Base-by-base conservation (phyloP, 352 stramenopile species). In the Pythium rhizo-oryzae region DNA sequence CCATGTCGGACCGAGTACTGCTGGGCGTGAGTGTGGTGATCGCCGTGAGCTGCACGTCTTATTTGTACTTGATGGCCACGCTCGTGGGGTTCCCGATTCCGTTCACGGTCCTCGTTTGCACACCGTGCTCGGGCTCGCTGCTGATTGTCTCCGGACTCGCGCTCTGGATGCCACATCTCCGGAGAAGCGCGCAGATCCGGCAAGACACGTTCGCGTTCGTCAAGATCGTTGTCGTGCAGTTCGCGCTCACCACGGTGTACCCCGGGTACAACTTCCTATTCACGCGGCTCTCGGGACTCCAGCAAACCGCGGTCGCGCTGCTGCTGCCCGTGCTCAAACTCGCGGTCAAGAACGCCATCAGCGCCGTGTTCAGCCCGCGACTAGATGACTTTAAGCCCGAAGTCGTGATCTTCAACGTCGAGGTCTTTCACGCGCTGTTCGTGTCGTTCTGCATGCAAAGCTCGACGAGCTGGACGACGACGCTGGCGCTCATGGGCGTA, bases 261-360 rank as follows among this genome's bases (percentile, higher is more conserved):
- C 52, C 63, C 12, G 37, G 59, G 2, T 68, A 63, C 53, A 63
- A 60, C 57, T 61, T 44, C 9, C 25, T 39, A 1, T 75, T 74
- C 44, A 44, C 33, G 12, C 15, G 51, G 9, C n/a, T 74, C 28
- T 44, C 37, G 13, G 43, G 47, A 0, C 24, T 19, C 21, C 11
- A 49, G n/a, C 63, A 75, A 49, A 65, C 51, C 9, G 15, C 49
- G 6, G 59, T 62, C 15, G 47, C 54, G 15, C 8, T 75, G 19
- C n/a, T 84, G 6, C 65, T 84, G 24, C 75, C 69, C 15, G 53
- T 80, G 28, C 57, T 82, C n/a, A 84, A 84, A 53, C 59, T 84
- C 13, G 37, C 46, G 0, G 69, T 66, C 28, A 83, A 85, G 59
- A 78, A 80, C 58, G 55, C 65, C 35, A 70, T 84, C n/a, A 72